These are phyloP conservation scores for Amaranthus tricolor DNA, from an alignment of 179 eudicot genomes.

Conservation along the genomic window DNA sequence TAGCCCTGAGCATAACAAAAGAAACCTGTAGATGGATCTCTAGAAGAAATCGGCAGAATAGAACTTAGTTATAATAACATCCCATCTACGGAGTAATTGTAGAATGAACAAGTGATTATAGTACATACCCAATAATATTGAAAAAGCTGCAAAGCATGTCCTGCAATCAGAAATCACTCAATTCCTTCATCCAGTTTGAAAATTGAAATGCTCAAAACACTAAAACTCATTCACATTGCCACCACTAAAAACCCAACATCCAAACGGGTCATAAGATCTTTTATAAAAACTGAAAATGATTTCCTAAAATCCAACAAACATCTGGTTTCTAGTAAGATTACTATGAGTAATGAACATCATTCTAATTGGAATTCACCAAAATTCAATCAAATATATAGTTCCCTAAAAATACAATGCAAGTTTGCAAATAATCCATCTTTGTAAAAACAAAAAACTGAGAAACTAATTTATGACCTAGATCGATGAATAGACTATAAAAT, in stretches of 20 bases:
- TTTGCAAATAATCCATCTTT: too few species aligned
- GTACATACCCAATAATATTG: slow-evolving; percentile 83
- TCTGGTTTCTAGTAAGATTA: too few species aligned
- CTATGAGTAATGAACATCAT: too few species aligned
- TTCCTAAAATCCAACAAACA: background rate
- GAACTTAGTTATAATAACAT: slow-evolving; percentile 2
- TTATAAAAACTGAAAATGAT: background rate
- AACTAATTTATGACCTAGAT: background rate
- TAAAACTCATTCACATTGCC: too few species aligned
- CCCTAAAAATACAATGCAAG: too few species aligned
- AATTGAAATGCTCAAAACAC: background rate
- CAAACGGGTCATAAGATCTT: background rate
- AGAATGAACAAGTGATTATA: background rate
- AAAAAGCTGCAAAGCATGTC: slow-evolving; percentile 98
- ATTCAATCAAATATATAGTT: too few species aligned
- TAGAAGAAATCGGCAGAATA: slow-evolving; percentile 29
- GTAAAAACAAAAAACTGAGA: too few species aligned
- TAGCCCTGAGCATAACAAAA: slow-evolving; percentile 98
- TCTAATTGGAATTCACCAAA: too few species aligned
- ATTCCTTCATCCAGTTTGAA: too few species aligned
- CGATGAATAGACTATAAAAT: background rate
- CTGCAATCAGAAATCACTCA: slow-evolving; percentile 38
- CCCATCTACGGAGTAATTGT: background rate
- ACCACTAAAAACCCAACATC: background rate
- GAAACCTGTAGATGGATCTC: slow-evolving; percentile 96